A percentile compares a stretch with the other conserved stretches of the same genome.
These are phyloP conservation scores for Lanmaoa rubissima DNA, from an alignment of 768 basidiomycete species.

Conservation along the genomic window DNA sequence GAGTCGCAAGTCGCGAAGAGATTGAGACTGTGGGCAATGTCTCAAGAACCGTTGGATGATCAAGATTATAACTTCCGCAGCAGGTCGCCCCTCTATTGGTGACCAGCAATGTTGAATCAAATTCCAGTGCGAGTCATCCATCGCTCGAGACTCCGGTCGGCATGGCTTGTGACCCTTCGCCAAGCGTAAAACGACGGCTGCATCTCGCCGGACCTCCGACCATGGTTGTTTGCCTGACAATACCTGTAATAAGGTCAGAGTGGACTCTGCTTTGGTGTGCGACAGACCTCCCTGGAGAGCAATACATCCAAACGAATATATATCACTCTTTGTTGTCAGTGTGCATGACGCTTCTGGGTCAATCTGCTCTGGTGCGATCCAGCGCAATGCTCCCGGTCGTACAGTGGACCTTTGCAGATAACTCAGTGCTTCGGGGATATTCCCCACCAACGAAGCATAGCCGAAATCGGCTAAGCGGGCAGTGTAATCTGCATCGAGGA, in stretches of 20 bases:
- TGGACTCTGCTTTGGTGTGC: fast-evolving
- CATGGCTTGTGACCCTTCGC: not conserved
- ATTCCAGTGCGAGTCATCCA: not conserved
- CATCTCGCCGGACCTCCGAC: not conserved
- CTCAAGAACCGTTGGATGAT: not conserved
- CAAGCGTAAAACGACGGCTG: slow-evolving; percentile 5
- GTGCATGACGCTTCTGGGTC: slow-evolving; percentile 7
- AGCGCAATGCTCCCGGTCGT: slow-evolving; percentile 29
- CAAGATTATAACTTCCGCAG: no score
- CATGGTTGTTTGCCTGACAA: slow-evolving; percentile 16
- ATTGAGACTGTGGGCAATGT: not conserved
- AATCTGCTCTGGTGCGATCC: slow-evolving; percentile 39
- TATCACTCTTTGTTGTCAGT: slow-evolving; percentile 9
- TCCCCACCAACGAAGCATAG: slow-evolving; percentile 26
- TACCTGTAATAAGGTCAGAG: slow-evolving; percentile 18
- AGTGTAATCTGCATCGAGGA: slow-evolving; percentile 21
- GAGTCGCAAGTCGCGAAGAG: not conserved
- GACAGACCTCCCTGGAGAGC: slow-evolving; percentile 21
- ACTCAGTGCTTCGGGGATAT: not conserved
- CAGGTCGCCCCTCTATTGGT: no score
- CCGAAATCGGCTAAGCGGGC: slow-evolving; percentile 47
- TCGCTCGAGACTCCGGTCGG: not conserved
- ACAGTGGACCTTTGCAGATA: slow-evolving; percentile 19
- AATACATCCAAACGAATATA: slow-evolving; percentile 32
- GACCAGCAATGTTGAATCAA: no score